Percentiles rank a stretch among this genome's conserved stretches.
These are phyloP conservation scores for Quercus bicolor DNA, from an alignment of 306 rosid genomes.

Conservation along the genomic window DNA sequence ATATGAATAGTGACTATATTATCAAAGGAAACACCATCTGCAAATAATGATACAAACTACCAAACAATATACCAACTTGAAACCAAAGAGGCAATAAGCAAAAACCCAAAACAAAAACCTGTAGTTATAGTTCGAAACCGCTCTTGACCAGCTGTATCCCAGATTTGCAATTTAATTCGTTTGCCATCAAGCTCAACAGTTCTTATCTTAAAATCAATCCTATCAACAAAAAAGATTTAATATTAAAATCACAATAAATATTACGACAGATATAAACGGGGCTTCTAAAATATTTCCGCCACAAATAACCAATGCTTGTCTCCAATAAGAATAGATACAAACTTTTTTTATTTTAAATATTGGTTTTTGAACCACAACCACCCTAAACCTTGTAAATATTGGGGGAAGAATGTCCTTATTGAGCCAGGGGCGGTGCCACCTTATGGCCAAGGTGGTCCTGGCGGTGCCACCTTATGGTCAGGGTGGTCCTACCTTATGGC, in stretches of 20 bases:
- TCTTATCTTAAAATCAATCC: slow-evolving; percentile 89
- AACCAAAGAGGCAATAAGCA: not conserved
- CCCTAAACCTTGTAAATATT: not conserved
- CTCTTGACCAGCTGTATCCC: slow-evolving; percentile 95
- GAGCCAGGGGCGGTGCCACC: not conserved
- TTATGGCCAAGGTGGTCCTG: too few species aligned
- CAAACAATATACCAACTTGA: not conserved
- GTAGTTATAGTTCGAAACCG: slow-evolving; percentile 85
- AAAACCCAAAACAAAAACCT: slow-evolving; percentile 35
- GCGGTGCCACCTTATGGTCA: too few species aligned
- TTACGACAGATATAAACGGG: slow-evolving; percentile 7
- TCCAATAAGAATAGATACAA: not conserved
- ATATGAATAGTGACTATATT: not conserved
- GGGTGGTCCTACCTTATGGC: too few species aligned
- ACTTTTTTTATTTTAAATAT: not conserved
- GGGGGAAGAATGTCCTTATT: not conserved
- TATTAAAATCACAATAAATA: slow-evolving; percentile 15
- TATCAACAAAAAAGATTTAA: slow-evolving; percentile 24
- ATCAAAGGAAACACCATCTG: not conserved
- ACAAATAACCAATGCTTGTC: not conserved
- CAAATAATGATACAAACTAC: not conserved
- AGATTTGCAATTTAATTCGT: slow-evolving; percentile 76
- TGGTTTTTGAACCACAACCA: not conserved
- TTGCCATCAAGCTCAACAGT: slow-evolving; percentile 81
- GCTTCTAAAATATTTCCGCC: not conserved